phyloP scores from a whole-genome alignment of 768 basidiomycete species.

The Phylloporus scabripes region DNA sequence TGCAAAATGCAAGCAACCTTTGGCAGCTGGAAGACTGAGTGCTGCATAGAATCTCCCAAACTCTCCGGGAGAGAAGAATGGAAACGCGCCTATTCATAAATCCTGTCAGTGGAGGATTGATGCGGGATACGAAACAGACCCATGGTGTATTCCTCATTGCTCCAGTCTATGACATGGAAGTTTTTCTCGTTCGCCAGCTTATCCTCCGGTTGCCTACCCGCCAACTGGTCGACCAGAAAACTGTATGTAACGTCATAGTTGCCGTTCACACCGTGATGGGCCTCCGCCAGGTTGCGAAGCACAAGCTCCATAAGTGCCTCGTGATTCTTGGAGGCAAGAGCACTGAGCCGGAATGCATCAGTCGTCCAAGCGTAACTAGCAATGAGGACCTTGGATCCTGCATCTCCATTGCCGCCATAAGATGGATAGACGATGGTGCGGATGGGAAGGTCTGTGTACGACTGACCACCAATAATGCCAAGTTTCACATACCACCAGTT shows the following conservation, averaged over 20 bases:
- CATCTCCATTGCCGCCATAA: conserved; percentile 22
- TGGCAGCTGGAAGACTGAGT: conserved; percentile 29
- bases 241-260: conserved; percentile 11
- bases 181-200: conserved; percentile 16
- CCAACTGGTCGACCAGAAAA: conserved; percentile 15
- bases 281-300: conserved; percentile 5
- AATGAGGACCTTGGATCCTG: conserved; percentile 31
- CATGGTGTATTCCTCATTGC: conserved; percentile 26
- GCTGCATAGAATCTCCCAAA: conserved; percentile 30
- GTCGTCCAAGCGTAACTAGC: conserved; percentile 39
- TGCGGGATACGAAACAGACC: conserved; percentile 21
- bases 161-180: conserved; percentile 33
- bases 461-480: conserved; percentile 37
- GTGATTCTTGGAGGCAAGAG: conserved; percentile 23
- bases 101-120: not conserved
- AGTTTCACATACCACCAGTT: conserved; percentile 39
- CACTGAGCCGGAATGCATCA: conserved; percentile 35
- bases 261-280: conserved; percentile 1
- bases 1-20: conserved; percentile 12
- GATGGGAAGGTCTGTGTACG: conserved; percentile 38
- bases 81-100: conserved; percentile 32
- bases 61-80: conserved; percentile 37
- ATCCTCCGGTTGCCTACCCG: not conserved
- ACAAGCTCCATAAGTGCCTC: conserved; percentile 24
- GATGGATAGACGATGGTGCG: conserved; percentile 43